Evolutionary conservation across 2,329 filamentous ascomycete species (phyloP).

Genomic region (Penicillium sp.): DNA sequence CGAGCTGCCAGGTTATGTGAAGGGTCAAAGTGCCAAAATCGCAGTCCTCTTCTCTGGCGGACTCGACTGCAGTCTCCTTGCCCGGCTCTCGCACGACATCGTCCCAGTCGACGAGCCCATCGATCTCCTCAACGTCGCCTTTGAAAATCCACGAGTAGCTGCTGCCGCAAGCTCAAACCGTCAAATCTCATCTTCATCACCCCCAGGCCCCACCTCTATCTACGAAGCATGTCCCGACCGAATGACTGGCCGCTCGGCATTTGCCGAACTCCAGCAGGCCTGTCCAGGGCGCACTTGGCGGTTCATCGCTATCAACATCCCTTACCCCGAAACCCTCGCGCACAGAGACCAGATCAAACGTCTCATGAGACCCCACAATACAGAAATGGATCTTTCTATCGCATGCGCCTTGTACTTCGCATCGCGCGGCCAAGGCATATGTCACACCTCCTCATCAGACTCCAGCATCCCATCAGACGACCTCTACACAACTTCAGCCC

Average conservation of each 20-base stretch:
- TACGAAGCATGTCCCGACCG: constrained; percentile 92
- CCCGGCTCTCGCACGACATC: constrained; percentile 77
- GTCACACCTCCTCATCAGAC: constrained; percentile 34
- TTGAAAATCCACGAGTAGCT: constrained; percentile 84
- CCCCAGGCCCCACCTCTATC: constrained; percentile 28
- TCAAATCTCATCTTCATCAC: constrained; percentile 16
- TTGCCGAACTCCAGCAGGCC: constrained; percentile 69
- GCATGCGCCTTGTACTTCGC: constrained; percentile 94
- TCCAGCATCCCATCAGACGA: constrained; percentile 18
- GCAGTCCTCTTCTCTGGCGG: constrained; percentile 93
- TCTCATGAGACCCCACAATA: constrained; percentile 91
- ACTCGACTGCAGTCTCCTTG: constrained; percentile 87
- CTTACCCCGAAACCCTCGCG: constrained; percentile 72
- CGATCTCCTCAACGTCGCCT: constrained; percentile 93
- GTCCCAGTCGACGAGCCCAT: constrained; percentile 71
- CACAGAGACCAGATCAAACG: constrained; percentile 72
- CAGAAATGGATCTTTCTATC: constrained; percentile 98
- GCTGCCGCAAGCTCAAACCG: constrained; percentile 57
- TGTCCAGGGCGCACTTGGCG: constrained; percentile 77
- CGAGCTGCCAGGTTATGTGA: constrained; percentile 50
- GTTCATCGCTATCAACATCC: constrained; percentile 80
- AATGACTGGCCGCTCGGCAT: constrained; percentile 79
- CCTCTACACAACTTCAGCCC: constrained; percentile 70
- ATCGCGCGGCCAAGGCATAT: constrained; percentile 69
- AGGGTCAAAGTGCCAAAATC: constrained; percentile 49